Base-by-base conservation (phyloP, 805 yeast genomes). In the Monosporozyma aquatica region DNA sequence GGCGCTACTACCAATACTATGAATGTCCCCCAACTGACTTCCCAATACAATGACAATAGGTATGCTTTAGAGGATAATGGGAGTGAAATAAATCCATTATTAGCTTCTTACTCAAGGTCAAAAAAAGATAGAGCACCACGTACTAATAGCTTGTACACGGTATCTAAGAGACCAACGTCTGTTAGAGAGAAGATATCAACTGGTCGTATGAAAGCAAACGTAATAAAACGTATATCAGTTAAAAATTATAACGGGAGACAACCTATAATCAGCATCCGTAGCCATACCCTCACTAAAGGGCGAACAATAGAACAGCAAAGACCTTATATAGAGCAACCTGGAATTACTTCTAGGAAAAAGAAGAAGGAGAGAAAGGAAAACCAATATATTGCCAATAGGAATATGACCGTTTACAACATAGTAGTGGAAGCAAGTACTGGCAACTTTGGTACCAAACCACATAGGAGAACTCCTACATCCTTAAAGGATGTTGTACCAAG, bases 371-470 rank as follows among this genome's bases (percentile, higher is more conserved):
- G 44, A 26, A 42, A 41, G 22, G 8, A n/a, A 20, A 45, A 17
- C 11, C 36, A 51, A 43, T 14, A 27, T 41, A 2, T 41, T 25
- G 9, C 45, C 13, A 37, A 56, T 30, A 46, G 48, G 41, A 48
- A 44, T n/a, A 42, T 44, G n/a, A 23, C 21, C n/a, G 45, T 50
- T 3, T 58, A 55, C 37, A 45, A 51, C 1, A 58, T 62, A 5
- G 54, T 57, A 11, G 45, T 60, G 4, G 65, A 60, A 38, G 53
- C 55, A 4, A 36, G 47, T 5, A 51, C 61, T 10, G 42, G 48
- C 22, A 43, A 40, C 11, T 55, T 51, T 42, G 52, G 49, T 1
- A 13, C 50, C 3, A 25, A 46, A 6, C 37, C 33, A n/a, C 26
- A 33, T 25, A 42, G 27, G 10, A 22, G 14, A 25, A 10, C 23